phyloP scores from a whole-genome alignment of 768 basidiomycete genomes.

The Coprinopsis cinerea region DNA sequence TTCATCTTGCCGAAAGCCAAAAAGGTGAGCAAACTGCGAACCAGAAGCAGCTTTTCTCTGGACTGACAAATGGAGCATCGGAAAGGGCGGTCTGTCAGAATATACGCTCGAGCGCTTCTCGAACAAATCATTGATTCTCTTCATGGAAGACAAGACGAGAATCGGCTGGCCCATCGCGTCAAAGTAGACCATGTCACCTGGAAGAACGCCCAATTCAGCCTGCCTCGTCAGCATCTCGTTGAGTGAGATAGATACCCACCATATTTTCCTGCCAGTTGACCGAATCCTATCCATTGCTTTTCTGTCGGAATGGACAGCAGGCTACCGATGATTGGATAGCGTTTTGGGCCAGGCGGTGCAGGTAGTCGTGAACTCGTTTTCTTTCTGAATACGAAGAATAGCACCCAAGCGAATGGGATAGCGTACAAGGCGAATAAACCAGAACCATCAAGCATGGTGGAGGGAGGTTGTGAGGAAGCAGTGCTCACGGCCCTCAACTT shows the following conservation, averaged over 20 bases:
- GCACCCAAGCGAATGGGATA: no score
- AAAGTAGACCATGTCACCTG: constrained; percentile 18
- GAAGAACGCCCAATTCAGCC: no score
- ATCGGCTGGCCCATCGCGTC: constrained; percentile 12
- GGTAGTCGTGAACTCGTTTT: no score
- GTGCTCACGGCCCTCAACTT: no score
- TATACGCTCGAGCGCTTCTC: constrained; percentile 13
- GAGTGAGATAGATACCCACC: no score
- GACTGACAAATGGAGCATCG: constrained; percentile 19
- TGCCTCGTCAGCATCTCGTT: no score
- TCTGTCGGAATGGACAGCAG: background rate
- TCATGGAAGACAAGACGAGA: constrained; percentile 7
- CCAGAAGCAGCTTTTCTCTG: background rate
- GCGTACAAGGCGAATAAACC: no score
- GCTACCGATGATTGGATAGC: background rate
- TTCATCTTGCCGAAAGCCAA: constrained; percentile 17
- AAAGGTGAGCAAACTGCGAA: background rate
- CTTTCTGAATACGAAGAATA: no score
- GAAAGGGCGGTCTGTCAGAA: constrained; percentile 20
- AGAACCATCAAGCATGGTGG: no score
- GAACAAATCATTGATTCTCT: constrained; percentile 7
- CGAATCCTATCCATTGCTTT: background rate
- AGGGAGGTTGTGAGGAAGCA: no score
- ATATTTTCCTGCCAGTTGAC: background rate
- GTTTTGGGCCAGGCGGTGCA: background rate